Evolutionary conservation across 2,329 filamentous ascomycete genomes (phyloP).

Genomic region (Ophiostoma perfectum): DNA sequence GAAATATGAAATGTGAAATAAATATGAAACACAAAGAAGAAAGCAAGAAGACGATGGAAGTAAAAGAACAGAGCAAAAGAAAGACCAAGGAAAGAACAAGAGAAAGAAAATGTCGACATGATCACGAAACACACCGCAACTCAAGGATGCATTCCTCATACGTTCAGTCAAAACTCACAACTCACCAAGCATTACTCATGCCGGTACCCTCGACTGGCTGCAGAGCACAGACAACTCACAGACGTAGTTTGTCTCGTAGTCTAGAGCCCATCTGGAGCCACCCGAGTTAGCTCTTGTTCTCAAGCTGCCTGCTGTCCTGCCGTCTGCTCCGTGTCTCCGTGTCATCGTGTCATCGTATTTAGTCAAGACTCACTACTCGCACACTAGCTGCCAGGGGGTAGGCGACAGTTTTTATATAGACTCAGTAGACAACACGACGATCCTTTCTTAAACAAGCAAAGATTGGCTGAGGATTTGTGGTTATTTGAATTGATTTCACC

Average conservation of each 20-base stretch:
- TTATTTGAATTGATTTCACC: neutral
- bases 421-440: neutral
- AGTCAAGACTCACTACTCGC: no score
- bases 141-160: neutral
- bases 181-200: neutral
- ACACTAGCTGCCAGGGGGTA: no score
- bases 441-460: conserved; percentile 1
- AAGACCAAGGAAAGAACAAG: neutral
- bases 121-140: conserved; percentile 7
- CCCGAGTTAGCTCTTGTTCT: neutral
- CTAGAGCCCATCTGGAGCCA: neutral
- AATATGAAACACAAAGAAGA: conserved; percentile 4
- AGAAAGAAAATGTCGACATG: neutral
- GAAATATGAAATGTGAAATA: neutral
- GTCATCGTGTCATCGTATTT: neutral
- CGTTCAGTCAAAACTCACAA: neutral
- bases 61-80: neutral
- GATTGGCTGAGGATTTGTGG: neutral
- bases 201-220: neutral
- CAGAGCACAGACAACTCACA: neutral
- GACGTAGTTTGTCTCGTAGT: neutral
- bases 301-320: neutral
- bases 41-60: neutral
- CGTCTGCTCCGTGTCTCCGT: neutral
- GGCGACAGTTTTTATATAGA: neutral